Base-by-base conservation (phyloP, 768 basidiomycete genomes). In the Polyporus arcularius region DNA sequence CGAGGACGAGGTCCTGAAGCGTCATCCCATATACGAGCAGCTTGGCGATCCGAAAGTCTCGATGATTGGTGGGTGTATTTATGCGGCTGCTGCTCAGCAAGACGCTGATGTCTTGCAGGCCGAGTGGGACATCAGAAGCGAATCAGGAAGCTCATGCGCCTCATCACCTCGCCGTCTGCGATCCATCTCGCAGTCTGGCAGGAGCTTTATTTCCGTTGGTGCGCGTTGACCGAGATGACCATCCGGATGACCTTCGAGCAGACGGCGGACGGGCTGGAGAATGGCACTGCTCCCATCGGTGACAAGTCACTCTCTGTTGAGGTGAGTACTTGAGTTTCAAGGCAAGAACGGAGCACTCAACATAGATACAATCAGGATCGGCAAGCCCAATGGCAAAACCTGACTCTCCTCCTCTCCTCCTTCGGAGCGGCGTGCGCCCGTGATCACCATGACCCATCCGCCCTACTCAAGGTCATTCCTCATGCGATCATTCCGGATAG, bases 331-430 rank as follows among this genome's bases (percentile, higher is more conserved):
- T 12, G 46, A 31, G 16, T 46, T 48, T 12, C 15, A 26, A 1
- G 9, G 4, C 10, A 52, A 61, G 65, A 30, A 69, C 9, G 52
- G 16, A 43, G 67, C 15, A 59, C 62, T 30, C 40, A 28, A 48
- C 26, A 31, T 41, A 38, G 18, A 35, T 15, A 55, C 28, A 18
- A 14, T 21, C 21, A 93, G 90, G 90, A 92, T 18, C 80, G 85
- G 65, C 82, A 86, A 43, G 82, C 80, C 40, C 89, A 93, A 65
- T 97, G 94, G 94, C 88, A 91, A 67, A 93, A 95, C 69, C 75
- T 93, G 12, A 87, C 90, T 0, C 74, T 93, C 26, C 92, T 89
- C 73, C 76, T 96, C 41, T 85, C 90, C 4, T 83, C 90, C 0
- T 80, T 87, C n/a, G 86, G 87, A 40, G 88, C 89, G 4, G 77